These are phyloP conservation scores for Hemileccinum rubropunctum DNA, from an alignment of 768 basidiomycete species.

Conservation along the genomic window DNA sequence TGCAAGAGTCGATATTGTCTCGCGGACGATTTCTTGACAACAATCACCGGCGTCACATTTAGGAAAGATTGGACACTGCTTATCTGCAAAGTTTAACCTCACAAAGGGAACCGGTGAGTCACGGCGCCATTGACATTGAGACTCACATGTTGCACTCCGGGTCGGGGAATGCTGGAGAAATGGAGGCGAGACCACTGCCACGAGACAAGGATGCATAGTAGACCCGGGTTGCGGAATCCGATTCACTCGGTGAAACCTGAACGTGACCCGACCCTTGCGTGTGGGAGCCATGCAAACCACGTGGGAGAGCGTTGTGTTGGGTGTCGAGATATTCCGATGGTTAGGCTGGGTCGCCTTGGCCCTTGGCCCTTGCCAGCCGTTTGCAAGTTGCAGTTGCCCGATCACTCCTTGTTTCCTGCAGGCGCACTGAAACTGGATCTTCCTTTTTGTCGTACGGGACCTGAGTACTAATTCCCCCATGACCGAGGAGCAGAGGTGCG, in stretches of 20 bases:
- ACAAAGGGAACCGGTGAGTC: slow-evolving; percentile 16
- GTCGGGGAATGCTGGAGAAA: too few species aligned
- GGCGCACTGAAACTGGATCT: slow-evolving; percentile 5
- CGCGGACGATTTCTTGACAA: neutral
- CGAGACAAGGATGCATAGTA: neutral
- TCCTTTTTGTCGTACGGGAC: slow-evolving; percentile 7
- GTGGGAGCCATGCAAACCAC: slow-evolving; percentile 26
- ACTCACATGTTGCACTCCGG: too few species aligned
- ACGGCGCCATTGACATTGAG: neutral
- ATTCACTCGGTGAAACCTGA: slow-evolving; percentile 13
- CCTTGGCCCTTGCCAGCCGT: slow-evolving; percentile 10
- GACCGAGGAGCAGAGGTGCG: neutral
- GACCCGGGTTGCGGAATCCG: slow-evolving; percentile 16
- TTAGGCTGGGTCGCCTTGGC: slow-evolving; percentile 11
- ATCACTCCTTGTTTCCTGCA: slow-evolving; percentile 11
- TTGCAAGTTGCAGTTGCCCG: slow-evolving; percentile 14
- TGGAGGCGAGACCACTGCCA: slow-evolving; percentile 11
- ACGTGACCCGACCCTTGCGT: slow-evolving; percentile 10
- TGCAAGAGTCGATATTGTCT: too few species aligned
- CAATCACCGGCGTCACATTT: slow-evolving; percentile 4
- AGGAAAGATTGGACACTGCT: neutral
- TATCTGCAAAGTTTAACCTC: neutral
- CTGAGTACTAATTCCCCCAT: neutral
- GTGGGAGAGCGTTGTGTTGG: slow-evolving; percentile 20
- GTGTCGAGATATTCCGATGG: slow-evolving; percentile 19